phyloP scores from a whole-genome alignment of 2,329 filamentous ascomycete genomes.

The Colletotrichum sp. region DNA sequence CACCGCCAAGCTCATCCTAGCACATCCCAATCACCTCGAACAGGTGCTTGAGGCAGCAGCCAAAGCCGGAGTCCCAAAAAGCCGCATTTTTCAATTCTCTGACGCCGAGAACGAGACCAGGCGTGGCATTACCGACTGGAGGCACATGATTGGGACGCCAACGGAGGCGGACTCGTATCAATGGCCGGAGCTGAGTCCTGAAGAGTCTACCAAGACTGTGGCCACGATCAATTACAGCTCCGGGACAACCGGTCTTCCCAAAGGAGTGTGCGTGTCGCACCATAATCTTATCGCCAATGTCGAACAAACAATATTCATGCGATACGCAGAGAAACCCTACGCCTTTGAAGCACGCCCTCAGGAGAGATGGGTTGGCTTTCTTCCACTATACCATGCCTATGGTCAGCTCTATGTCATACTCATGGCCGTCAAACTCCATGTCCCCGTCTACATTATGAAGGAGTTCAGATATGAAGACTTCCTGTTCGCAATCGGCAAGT shows the following conservation, averaged over 20 bases:
- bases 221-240: slow-evolving; percentile 57
- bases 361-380: slow-evolving; percentile 61
- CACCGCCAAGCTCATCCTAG: slow-evolving; percentile 52
- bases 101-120: slow-evolving; percentile 36
- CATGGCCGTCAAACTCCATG: slow-evolving; percentile 44
- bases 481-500: slow-evolving; percentile 52
- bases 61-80: slow-evolving; percentile 42
- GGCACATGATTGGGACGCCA: slow-evolving; percentile 37
- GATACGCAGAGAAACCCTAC: slow-evolving; percentile 41
- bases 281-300: slow-evolving; percentile 55
- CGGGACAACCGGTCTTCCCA: slow-evolving; percentile 57
- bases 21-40: slow-evolving; percentile 50
- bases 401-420: slow-evolving; percentile 59
- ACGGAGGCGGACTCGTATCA: slow-evolving; percentile 39
- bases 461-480: slow-evolving; percentile 60
- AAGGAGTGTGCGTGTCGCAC: slow-evolving; percentile 56
- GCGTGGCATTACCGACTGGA: slow-evolving; percentile 47
- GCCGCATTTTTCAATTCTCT: slow-evolving; percentile 53
- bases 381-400: slow-evolving; percentile 71
- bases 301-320: slow-evolving; percentile 53
- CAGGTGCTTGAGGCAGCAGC: slow-evolving; percentile 47
- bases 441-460: slow-evolving; percentile 62
- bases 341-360: slow-evolving; percentile 38
- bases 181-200: slow-evolving; percentile 42
- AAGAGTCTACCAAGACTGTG: slow-evolving; percentile 37